A percentile compares a stretch with the other conserved stretches of the same genome.
These are phyloP conservation scores for Aspergillus uvarum DNA, from an alignment of 2,329 filamentous ascomycete species.

Conservation along the genomic window DNA sequence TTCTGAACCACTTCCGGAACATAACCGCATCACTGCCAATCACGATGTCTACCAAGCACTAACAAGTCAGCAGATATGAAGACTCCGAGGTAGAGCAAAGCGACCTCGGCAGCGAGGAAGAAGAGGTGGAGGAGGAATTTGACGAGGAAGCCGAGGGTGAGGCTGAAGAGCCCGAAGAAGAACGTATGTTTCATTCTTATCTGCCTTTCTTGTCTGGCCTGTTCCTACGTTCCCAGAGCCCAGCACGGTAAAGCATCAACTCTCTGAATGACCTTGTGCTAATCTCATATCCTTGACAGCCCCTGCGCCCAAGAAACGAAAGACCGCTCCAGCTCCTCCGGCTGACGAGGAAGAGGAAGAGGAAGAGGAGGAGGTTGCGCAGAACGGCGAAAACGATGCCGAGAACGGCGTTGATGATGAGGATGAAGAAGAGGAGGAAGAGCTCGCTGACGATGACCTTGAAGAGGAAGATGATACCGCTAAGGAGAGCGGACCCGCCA, in stretches of 20 bases:
- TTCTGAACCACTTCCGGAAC: background rate
- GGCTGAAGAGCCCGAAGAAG: slow-evolving; percentile 25
- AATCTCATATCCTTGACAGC: slow-evolving; percentile 15
- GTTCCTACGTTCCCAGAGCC: too few relatives aligned
- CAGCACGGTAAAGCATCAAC: too few relatives aligned
- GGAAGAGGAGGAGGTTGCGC: slow-evolving; percentile 15
- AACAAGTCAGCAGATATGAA: slow-evolving; percentile 32
- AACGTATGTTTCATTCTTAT: slow-evolving; percentile 9
- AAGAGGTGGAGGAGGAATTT: slow-evolving; percentile 28
- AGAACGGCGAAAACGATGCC: slow-evolving; percentile 16
- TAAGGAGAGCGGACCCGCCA: slow-evolving; percentile 34
- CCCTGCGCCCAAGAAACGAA: slow-evolving; percentile 34
- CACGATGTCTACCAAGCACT: background rate
- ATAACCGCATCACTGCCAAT: too few relatives aligned
- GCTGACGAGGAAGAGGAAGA: slow-evolving; percentile 14
- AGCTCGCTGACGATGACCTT: slow-evolving; percentile 19
- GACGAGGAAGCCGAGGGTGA: slow-evolving; percentile 25
- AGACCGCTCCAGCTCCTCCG: slow-evolving; percentile 28
- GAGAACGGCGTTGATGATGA: slow-evolving; percentile 20
- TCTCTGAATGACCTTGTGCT: background rate
- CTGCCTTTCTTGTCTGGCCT: background rate
- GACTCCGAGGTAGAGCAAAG: slow-evolving; percentile 27
- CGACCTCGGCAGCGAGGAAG: slow-evolving; percentile 24
- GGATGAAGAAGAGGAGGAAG: slow-evolving; percentile 20
- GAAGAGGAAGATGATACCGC: slow-evolving; percentile 25